Percentiles rank a stretch among this genome's conserved stretches.
These are phyloP conservation scores for Penicillium sp. DNA, from an alignment of 2,329 filamentous ascomycete genomes.

Conservation along the genomic window DNA sequence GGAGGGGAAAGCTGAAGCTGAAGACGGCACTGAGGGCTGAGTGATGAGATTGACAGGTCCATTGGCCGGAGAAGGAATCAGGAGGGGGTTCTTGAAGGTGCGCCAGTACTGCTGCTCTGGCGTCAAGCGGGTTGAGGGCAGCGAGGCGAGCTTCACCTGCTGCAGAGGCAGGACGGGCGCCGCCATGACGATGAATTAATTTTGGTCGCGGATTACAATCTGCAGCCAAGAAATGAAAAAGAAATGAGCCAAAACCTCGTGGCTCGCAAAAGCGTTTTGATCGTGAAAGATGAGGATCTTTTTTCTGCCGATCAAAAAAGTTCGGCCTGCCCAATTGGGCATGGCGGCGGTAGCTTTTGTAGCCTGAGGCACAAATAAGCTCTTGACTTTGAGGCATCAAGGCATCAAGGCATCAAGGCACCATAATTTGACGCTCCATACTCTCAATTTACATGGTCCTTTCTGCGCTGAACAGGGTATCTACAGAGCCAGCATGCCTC, in stretches of 20 bases:
- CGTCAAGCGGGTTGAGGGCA: conserved; percentile 72
- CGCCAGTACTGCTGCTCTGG: conserved; percentile 97
- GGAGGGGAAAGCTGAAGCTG: conserved; percentile 41
- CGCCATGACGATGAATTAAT: conserved; percentile 60
- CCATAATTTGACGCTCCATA: neutral
- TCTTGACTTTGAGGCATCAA: too few species aligned
- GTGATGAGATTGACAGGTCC: conserved; percentile 90
- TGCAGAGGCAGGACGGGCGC: conserved; percentile 78
- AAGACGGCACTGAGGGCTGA: conserved; percentile 55
- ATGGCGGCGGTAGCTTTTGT: conserved; percentile 20
- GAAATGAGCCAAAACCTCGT: conserved; percentile 5
- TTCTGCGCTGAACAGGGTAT: neutral
- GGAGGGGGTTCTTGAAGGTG: conserved; percentile 85
- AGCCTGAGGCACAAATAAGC: conserved; percentile 27
- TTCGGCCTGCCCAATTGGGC: conserved; percentile 20
- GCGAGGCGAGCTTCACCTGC: conserved; percentile 77
- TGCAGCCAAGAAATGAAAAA: neutral
- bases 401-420: conserved; percentile 1
- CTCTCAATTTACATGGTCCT: too few species aligned
- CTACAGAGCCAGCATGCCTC: neutral
- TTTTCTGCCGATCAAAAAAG: conserved; percentile 30
- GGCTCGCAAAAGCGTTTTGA: conserved; percentile 6
- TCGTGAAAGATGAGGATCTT: conserved; percentile 24
- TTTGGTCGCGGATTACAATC: neutral
- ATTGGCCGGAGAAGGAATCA: conserved; percentile 85